phyloP scores from a whole-genome alignment of 768 basidiomycete species.

The Mrakia hoshinonis region DNA sequence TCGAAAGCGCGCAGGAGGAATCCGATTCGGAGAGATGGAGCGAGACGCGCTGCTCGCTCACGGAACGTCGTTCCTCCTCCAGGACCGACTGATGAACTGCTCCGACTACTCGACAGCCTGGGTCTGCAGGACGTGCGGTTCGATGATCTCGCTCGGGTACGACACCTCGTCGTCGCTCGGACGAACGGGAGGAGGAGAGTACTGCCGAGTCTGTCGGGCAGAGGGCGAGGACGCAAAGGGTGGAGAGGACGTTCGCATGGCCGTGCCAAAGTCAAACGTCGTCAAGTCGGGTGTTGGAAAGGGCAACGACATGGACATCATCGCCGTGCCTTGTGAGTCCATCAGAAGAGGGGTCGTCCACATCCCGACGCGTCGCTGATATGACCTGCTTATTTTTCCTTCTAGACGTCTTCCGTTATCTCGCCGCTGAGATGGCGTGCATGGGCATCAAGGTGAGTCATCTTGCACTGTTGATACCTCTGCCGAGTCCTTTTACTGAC shows the following conservation, averaged over 20 bases:
- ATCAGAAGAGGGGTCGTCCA: neutral
- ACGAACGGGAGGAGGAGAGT: conserved; percentile 69
- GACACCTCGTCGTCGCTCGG: conserved; percentile 55
- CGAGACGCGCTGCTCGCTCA: conserved; percentile 97
- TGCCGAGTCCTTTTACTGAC: neutral
- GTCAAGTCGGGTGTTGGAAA: conserved; percentile 53
- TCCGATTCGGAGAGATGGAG: conserved; percentile 99
- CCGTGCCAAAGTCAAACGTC: conserved; percentile 52
- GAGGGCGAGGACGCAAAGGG: conserved; percentile 55
- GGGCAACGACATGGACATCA: conserved; percentile 65
- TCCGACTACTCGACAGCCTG: conserved; percentile 99
- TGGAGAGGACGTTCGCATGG: conserved; percentile 56
- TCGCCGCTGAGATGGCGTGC: conserved; percentile 73
- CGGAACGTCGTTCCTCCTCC: conserved; percentile 94
- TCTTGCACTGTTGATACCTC: neutral
- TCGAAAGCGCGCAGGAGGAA: conserved; percentile 94
- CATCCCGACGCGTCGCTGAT: neutral
- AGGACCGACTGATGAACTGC: conserved; percentile 98
- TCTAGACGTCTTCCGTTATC: conserved; percentile 39
- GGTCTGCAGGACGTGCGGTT: conserved; percentile 95
- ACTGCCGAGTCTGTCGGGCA: conserved; percentile 85
- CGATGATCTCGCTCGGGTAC: conserved; percentile 89
- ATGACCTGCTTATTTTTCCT: neutral
- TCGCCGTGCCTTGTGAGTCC: conserved; percentile 72
- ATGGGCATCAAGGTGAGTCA: conserved; percentile 76